Percentiles rank a stretch among this genome's conserved stretches.
phyloP scores from a whole-genome alignment of 2,329 filamentous ascomycete genomes.

The Aureobasidium sp. region DNA sequence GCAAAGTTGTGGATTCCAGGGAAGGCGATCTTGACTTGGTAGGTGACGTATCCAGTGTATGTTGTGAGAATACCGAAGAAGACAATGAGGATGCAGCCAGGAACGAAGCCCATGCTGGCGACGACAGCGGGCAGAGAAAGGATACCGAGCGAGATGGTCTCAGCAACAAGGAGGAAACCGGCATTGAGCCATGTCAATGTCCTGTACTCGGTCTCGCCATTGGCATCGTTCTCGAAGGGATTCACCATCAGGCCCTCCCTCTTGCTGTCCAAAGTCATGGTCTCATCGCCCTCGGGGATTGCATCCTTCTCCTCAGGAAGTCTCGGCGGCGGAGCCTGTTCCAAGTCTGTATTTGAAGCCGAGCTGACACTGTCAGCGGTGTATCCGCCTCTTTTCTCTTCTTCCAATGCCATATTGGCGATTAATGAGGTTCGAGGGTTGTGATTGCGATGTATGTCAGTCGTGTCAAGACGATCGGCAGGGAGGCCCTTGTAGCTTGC shows the following conservation, averaged over 20 bases:
- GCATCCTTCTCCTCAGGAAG: background rate
- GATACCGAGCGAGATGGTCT: constrained; percentile 52
- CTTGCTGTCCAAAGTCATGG: constrained; percentile 4
- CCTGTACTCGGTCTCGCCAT: constrained; percentile 32
- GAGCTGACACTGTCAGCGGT: constrained; percentile 9
- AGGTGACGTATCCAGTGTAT: constrained; percentile 56
- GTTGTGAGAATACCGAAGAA: constrained; percentile 49
- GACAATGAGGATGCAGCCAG: constrained; percentile 41
- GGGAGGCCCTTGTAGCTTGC: background rate
- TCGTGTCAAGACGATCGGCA: background rate
- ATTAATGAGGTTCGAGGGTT: background rate
- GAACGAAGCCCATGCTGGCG: constrained; percentile 40
- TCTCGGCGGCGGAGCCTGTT: background rate
- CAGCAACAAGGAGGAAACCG: constrained; percentile 47
- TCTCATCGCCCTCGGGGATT: constrained; percentile 10
- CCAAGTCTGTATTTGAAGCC: constrained; percentile 8
- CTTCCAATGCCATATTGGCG: constrained; percentile 7
- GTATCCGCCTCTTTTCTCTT: constrained; percentile 3
- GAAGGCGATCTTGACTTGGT: constrained; percentile 49
- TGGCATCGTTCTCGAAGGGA: constrained; percentile 18
- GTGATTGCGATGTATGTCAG: background rate
- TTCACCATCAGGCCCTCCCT: constrained; percentile 15
- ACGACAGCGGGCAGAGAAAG: constrained; percentile 49
- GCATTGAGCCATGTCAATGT: constrained; percentile 18
- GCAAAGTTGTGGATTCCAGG: constrained; percentile 60